Evolutionary conservation across 2,329 filamentous ascomycete genomes (phyloP).

Genomic region (Periconia sp.): DNA sequence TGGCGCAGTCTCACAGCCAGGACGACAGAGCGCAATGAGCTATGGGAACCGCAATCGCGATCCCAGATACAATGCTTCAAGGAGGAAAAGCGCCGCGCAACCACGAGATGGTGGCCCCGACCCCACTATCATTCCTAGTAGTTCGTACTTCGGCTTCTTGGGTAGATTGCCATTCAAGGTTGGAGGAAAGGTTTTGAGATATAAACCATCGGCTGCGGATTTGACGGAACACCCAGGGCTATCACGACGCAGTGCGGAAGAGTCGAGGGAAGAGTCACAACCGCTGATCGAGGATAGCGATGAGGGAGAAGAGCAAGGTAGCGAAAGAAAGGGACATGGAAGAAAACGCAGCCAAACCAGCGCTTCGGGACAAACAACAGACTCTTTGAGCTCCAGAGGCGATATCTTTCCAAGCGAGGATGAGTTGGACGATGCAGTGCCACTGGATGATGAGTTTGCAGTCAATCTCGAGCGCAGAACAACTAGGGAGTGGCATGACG

Average conservation of each 20-base stretch:
- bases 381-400: conserved; percentile 82
- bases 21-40: conserved; percentile 80
- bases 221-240: conserved; percentile 80
- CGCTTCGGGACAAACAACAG: conserved; percentile 77
- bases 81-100: conserved; percentile 58
- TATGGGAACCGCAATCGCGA: conserved; percentile 70
- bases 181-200: conserved; percentile 75
- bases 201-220: conserved; percentile 88
- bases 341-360: conserved; percentile 76
- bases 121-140: conserved; percentile 86
- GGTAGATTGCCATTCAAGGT: conserved; percentile 82
- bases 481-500: conserved; percentile 62
- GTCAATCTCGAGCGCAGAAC: conserved; percentile 74
- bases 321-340: conserved; percentile 39
- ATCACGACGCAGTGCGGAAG: conserved; percentile 56
- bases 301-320: conserved; percentile 35
- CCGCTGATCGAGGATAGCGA: conserved; percentile 70
- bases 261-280: conserved; percentile 63
- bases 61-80: conserved; percentile 27
- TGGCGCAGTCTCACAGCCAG: conserved; percentile 59
- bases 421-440: conserved; percentile 84
- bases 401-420: conserved; percentile 92
- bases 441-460: conserved; percentile 88
- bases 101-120: conserved; percentile 60
- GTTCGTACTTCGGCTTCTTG: conserved; percentile 81